These are phyloP conservation scores for Colletotrichum lini DNA, from an alignment of 2,329 filamentous ascomycete species.

Conservation along the genomic window DNA sequence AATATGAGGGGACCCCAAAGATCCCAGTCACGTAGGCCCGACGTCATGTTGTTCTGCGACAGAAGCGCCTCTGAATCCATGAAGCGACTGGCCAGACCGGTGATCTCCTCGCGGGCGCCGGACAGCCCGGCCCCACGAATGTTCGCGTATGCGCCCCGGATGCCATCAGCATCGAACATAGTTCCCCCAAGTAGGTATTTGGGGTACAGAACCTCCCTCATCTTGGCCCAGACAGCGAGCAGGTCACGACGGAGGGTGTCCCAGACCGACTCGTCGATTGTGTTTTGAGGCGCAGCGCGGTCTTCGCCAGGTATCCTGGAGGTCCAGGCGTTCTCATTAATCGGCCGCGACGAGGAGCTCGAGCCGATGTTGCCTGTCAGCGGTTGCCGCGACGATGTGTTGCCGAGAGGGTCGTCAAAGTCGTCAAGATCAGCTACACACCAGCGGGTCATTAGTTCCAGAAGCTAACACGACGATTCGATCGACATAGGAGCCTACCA, in stretches of 20 bases:
- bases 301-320: constrained; percentile 94
- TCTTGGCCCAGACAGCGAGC: constrained; percentile 95
- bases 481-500: constrained; percentile 64
- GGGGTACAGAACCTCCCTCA: constrained; percentile 96
- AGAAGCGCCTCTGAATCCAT: constrained; percentile 75
- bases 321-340: constrained; percentile 87
- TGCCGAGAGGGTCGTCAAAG: constrained; percentile 87
- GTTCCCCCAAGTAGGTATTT: constrained; percentile 87
- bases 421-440: constrained; percentile 85
- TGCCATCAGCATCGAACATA: constrained; percentile 70
- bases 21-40: constrained; percentile 96
- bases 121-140: constrained; percentile 71
- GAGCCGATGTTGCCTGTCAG: constrained; percentile 86
- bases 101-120: constrained; percentile 74
- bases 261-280: constrained; percentile 98
- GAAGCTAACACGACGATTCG: not conserved
- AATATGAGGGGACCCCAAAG: constrained; percentile 98
- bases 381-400: constrained; percentile 80
- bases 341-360: constrained; percentile 65
- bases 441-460: not conserved
- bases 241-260: constrained; percentile 95
- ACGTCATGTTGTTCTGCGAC: constrained; percentile 81
- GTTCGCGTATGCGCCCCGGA: constrained; percentile 74
- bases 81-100: constrained; percentile 72
- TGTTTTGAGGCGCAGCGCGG: constrained; percentile 88